phyloP scores from a whole-genome alignment of 2,329 filamentous ascomycete species.

The Neodidymelliopsis sp. region DNA sequence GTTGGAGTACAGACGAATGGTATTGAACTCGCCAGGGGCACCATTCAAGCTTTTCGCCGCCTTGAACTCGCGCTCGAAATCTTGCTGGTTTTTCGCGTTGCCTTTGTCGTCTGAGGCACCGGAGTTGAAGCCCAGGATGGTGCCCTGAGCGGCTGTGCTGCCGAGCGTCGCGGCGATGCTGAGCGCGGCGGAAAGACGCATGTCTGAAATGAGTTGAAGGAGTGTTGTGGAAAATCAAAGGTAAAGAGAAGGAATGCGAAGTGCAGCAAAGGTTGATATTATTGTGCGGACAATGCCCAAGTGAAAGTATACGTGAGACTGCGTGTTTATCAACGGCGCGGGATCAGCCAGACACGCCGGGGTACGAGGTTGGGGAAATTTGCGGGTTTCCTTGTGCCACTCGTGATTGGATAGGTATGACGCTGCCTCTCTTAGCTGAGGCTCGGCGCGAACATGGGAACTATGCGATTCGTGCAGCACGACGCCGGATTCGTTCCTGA shows the following conservation, averaged over 20 bases:
- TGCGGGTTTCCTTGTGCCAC: not conserved
- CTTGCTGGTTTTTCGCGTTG: constrained; percentile 63
- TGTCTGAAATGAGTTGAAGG: constrained; percentile 16
- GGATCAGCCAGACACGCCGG: not conserved
- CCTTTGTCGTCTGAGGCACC: constrained; percentile 40
- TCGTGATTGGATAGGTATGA: constrained; percentile 12
- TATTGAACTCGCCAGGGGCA: constrained; percentile 70
- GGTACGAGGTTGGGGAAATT: constrained; percentile 12
- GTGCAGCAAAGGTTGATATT: not conserved
- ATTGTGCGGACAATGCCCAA: not conserved
- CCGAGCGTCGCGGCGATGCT: constrained; percentile 34
- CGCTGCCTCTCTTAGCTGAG: constrained; percentile 7
- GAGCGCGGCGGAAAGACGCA: constrained; percentile 32
- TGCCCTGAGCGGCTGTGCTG: constrained; percentile 30
- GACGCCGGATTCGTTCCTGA: constrained; percentile 1
- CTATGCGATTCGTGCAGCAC: constrained; percentile 6
- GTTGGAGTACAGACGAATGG: constrained; percentile 76
- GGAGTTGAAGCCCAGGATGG: constrained; percentile 45
- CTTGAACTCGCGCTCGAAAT: constrained; percentile 75
- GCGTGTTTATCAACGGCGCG: constrained; percentile 16
- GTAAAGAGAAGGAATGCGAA: not conserved
- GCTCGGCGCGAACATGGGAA: constrained; percentile 9
- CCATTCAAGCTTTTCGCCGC: constrained; percentile 68
- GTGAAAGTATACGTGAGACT: constrained; percentile 5
- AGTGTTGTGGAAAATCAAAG: constrained; percentile 11